These are phyloP conservation scores for Kwoniella dejecticola DNA, from an alignment of 768 basidiomycete genomes.

Conservation along the genomic window DNA sequence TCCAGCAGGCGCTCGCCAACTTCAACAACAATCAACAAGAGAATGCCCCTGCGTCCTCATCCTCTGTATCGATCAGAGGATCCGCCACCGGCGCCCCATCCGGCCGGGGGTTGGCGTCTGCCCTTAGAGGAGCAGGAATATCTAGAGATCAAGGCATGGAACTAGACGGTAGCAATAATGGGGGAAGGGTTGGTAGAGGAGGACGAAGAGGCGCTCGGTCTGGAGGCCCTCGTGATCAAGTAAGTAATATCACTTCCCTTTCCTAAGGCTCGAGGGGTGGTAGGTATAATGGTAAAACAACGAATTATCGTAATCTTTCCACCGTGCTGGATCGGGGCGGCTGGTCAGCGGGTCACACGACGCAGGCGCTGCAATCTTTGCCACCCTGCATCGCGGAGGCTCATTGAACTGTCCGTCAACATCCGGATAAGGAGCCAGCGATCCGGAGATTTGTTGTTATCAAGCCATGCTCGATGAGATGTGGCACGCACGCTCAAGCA, in stretches of 20 bases:
- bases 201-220: constrained; percentile 27
- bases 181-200: constrained; percentile 28
- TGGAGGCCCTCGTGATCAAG: constrained; percentile 44
- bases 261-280: constrained; percentile 15
- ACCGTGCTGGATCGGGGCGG: neutral
- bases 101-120: constrained; percentile 20
- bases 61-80: constrained; percentile 38
- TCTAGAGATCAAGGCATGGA: constrained; percentile 38
- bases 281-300: neutral
- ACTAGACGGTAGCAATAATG: constrained; percentile 36
- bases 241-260: constrained; percentile 22
- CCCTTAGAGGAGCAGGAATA: constrained; percentile 44
- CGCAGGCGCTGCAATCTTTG: constrained; percentile 16
- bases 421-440: no score
- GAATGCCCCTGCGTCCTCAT: constrained; percentile 2
- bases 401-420: no score
- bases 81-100: constrained; percentile 23
- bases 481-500: no score
- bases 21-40: constrained; percentile 13
- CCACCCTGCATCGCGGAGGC: constrained; percentile 6
- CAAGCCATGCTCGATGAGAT: no score
- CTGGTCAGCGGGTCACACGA: neutral
- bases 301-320: neutral
- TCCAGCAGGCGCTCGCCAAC: constrained; percentile 41
- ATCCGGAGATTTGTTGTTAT: no score